Percentiles rank a stretch among this genome's conserved stretches.
Conservation (phyloP, 805 yeast genomes). For the Priceomyces fermenticarens region DNA sequence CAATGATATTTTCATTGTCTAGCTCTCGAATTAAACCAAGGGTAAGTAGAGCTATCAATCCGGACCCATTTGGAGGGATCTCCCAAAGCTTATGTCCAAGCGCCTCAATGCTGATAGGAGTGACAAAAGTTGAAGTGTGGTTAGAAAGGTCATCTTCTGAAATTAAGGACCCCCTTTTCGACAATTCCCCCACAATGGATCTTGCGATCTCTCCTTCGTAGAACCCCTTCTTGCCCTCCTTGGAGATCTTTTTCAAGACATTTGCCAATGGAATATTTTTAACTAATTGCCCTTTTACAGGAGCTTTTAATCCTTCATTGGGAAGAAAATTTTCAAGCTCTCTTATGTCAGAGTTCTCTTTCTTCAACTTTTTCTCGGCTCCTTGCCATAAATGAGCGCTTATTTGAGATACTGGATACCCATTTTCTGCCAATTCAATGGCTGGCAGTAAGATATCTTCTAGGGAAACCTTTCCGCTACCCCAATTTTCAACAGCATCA, state of each 20-base stretch:
- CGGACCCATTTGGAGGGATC: constrained; percentile 84
- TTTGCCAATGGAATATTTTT: constrained; percentile 51
- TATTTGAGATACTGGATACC: constrained; percentile 63
- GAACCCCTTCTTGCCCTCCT: constrained; percentile 60
- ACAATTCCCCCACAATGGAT: constrained; percentile 54
- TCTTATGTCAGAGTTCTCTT: constrained; percentile 30
- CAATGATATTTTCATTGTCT: constrained; percentile 39
- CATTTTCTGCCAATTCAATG: constrained; percentile 64
- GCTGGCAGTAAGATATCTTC: constrained; percentile 62
- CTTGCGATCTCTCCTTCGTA: constrained; percentile 71
- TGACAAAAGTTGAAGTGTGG: constrained; percentile 62
- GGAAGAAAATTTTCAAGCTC: constrained; percentile 32
- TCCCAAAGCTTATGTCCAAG: constrained; percentile 64
- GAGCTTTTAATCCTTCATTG: constrained; percentile 33
- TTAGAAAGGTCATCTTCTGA: constrained; percentile 50
- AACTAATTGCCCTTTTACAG: constrained; percentile 57
- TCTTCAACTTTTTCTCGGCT: constrained; percentile 37
- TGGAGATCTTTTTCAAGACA: constrained; percentile 50
- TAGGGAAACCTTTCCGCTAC: constrained; percentile 62
- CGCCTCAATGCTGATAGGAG: constrained; percentile 56
- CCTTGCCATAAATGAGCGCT: constrained; percentile 48
- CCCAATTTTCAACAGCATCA: constrained; percentile 68
- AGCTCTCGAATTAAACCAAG: constrained; percentile 63
- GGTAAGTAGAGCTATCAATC: constrained; percentile 70
- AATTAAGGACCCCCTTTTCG: constrained; percentile 54